A percentile compares a stretch with the other conserved stretches of the same genome.
phyloP scores from a whole-genome alignment of 2,329 filamentous ascomycete genomes.

The Colletotrichum agaves region DNA sequence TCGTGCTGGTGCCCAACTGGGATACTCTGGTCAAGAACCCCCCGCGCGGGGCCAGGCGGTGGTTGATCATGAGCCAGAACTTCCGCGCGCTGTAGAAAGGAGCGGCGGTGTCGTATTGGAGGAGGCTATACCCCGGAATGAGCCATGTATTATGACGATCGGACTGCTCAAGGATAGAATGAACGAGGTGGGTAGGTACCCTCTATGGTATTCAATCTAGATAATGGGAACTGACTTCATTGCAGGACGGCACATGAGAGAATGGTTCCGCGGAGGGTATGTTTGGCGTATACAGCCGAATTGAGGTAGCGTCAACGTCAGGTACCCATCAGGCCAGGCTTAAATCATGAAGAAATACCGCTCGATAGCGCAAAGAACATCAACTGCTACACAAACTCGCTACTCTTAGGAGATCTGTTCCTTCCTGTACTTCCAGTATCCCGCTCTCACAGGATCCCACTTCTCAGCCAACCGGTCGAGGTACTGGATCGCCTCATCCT shows the following conservation, averaged over 20 bases:
- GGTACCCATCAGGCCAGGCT: too few species aligned
- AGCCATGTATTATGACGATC: not conserved
- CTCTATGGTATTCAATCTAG: not conserved
- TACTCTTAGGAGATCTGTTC: constrained; percentile 39
- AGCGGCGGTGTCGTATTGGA: not conserved
- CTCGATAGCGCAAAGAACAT: not conserved
- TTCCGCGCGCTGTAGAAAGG: constrained; percentile 65
- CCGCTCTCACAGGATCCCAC: constrained; percentile 90
- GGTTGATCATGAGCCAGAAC: constrained; percentile 78
- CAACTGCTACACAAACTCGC: not conserved
- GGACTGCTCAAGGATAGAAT: not conserved
- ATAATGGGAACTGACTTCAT: not conserved
- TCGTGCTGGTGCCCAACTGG: constrained; percentile 84
- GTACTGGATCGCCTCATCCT: constrained; percentile 73
- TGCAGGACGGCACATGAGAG: not conserved
- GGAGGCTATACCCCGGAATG: constrained; percentile 2
- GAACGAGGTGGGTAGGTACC: not conserved
- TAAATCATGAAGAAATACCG: not conserved
- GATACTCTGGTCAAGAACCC: constrained; percentile 65
- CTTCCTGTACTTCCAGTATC: constrained; percentile 83
- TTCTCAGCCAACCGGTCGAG: constrained; percentile 80
- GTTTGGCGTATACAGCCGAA: too few species aligned
- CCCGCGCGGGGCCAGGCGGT: constrained; percentile 64
- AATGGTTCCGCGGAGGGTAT: too few species aligned
- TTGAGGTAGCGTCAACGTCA: too few species aligned